Percentiles rank a stretch among this genome's conserved stretches.
phyloP scores from a whole-genome alignment of 1,139 yeast genomes.

The Yamadazyma membranifaciens region DNA sequence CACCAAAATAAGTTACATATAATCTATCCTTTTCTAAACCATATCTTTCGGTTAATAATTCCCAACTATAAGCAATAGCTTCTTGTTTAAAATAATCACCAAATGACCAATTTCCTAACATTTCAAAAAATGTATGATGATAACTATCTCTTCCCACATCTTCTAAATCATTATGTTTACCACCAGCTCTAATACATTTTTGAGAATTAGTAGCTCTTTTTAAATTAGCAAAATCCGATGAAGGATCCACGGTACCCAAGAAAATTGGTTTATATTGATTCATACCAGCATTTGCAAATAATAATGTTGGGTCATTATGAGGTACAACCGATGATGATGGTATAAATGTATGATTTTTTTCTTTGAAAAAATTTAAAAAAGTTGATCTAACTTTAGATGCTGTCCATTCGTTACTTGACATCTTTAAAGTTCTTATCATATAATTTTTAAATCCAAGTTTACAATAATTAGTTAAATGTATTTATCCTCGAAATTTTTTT shows the following conservation, averaged over 20 bases:
- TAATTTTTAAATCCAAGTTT: neutral
- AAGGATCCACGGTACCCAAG: constrained; percentile 94
- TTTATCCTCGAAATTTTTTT: constrained; percentile 2
- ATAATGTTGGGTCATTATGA: constrained; percentile 92
- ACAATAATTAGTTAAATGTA: too few relatives aligned
- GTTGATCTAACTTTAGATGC: constrained; percentile 81
- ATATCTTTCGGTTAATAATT: constrained; percentile 78
- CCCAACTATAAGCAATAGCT: constrained; percentile 90
- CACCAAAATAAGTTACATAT: constrained; percentile 95
- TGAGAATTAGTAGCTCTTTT: constrained; percentile 94
- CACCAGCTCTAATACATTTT: constrained; percentile 99
- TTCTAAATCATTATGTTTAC: constrained; percentile 97
- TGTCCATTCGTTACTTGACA: constrained; percentile 48
- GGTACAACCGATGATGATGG: constrained; percentile 96
- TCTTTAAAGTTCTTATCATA: constrained; percentile 13
- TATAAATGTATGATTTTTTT: constrained; percentile 70
- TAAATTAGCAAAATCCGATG: constrained; percentile 78
- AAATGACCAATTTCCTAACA: constrained; percentile 99
- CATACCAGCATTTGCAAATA: constrained; percentile 98
- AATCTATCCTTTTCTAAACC: constrained; percentile 75
- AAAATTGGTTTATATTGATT: constrained; percentile 97
- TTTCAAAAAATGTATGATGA: constrained; percentile 97
- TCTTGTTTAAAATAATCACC: constrained; percentile 97
- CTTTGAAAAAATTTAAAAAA: constrained; percentile 73
- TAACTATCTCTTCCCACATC: constrained; percentile 98